These are phyloP conservation scores for Xylaria arbuscula DNA, from an alignment of 2,329 filamentous ascomycete genomes.

Conservation along the genomic window DNA sequence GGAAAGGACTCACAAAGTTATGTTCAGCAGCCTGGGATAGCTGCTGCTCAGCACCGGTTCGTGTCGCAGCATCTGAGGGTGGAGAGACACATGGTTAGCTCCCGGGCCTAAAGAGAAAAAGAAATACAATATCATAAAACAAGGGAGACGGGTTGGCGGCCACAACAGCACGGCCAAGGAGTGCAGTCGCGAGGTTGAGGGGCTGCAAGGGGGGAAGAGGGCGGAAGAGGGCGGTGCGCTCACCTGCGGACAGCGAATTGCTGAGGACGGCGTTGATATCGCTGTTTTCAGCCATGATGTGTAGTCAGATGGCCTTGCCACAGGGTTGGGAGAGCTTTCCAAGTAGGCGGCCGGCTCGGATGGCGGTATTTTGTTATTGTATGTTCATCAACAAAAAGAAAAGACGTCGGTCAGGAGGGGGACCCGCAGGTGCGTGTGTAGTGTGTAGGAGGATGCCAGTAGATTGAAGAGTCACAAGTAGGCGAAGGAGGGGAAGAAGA, in stretches of 20 bases:
- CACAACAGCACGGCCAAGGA: constrained; percentile 24
- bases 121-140: neutral
- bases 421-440: constrained; percentile 18
- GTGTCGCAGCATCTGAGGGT: constrained; percentile 81
- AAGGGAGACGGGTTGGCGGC: constrained; percentile 18
- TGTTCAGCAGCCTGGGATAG: constrained; percentile 90
- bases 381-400: constrained; percentile 23
- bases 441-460: constrained; percentile 20
- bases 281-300: constrained; percentile 74
- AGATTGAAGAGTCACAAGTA: constrained; percentile 28
- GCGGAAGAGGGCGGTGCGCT: constrained; percentile 52
- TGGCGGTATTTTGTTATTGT: constrained; percentile 26
- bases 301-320: constrained; percentile 45
- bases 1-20: constrained; percentile 80
- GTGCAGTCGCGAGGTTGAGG: constrained; percentile 27
- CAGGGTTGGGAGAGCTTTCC: constrained; percentile 29
- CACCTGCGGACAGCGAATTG: constrained; percentile 95
- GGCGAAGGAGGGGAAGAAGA: constrained; percentile 40
- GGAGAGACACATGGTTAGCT: constrained; percentile 51
- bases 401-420: constrained; percentile 36
- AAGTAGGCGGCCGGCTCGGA: constrained; percentile 32
- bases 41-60: constrained; percentile 93
- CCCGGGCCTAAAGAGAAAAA: constrained; percentile 3
- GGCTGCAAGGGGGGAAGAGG: constrained; percentile 21
- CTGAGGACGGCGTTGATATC: constrained; percentile 98